phyloP scores from a whole-genome alignment of 2,329 filamentous ascomycete species.

The Thermoascus crustaceus region DNA sequence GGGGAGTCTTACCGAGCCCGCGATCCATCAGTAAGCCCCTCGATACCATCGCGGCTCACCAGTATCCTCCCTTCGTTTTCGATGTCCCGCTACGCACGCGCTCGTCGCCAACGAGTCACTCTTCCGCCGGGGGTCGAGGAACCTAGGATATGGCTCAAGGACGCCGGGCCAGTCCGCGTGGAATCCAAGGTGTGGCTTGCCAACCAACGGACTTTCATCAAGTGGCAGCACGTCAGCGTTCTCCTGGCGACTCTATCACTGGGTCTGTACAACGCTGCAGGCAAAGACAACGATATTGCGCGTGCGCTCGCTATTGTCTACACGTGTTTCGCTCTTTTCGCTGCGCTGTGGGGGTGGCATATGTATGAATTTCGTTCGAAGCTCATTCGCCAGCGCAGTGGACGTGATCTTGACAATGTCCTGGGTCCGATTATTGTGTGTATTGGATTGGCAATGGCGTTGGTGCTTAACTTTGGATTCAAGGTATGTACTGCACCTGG shows the following conservation, averaged over 20 bases:
- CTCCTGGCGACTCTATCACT: conserved; percentile 77
- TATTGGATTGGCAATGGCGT: conserved; percentile 64
- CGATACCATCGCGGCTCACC: conserved; percentile 3
- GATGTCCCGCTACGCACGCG: conserved; percentile 63
- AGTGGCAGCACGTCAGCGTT: conserved; percentile 94
- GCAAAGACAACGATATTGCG: conserved; percentile 63
- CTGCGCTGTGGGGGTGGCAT: conserved; percentile 77
- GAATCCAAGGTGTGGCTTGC: conserved; percentile 98
- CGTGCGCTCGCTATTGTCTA: conserved; percentile 75
- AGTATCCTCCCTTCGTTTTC: conserved; percentile 72
- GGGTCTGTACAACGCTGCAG: conserved; percentile 81
- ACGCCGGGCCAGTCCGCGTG: conserved; percentile 80
- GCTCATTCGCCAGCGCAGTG: conserved; percentile 78
- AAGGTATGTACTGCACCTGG: conserved; percentile 41
- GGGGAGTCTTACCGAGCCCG: no score
- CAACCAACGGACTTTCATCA: conserved; percentile 96
- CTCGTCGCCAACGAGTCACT: conserved; percentile 42
- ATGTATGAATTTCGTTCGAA: conserved; percentile 67
- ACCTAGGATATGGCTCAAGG: conserved; percentile 86
- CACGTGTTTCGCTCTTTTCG: conserved; percentile 71
- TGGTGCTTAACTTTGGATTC: conserved; percentile 82
- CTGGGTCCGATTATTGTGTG: conserved; percentile 78
- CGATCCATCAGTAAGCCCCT: no score
- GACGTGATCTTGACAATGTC: conserved; percentile 87
- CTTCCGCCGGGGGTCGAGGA: conserved; percentile 84